Evolutionary conservation across 176 grass and related monocot species (phyloP).

Genomic region (Poa pratensis): DNA sequence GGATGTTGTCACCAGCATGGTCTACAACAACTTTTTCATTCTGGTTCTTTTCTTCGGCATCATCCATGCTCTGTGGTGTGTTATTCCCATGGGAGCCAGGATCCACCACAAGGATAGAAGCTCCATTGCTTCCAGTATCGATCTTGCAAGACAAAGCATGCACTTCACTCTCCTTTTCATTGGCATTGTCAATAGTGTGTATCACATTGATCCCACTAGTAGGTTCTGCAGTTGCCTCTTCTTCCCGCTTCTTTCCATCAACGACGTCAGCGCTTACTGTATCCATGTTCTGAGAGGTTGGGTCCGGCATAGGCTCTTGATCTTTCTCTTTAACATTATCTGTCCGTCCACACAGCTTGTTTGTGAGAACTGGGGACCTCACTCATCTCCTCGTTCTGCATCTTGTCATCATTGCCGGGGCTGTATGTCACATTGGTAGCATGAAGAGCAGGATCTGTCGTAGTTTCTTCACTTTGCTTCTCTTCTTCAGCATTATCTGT

Average conservation of each 20-base stretch:
- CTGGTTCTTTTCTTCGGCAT: neutral
- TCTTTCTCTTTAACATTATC: constrained; percentile 30
- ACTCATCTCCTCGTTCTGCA: neutral
- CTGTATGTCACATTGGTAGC: constrained; percentile 15
- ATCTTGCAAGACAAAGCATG: neutral
- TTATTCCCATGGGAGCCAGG: constrained; percentile 7
- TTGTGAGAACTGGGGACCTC: constrained; percentile 18
- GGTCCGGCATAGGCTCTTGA: neutral
- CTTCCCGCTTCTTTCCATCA: constrained; percentile 4
- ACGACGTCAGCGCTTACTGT: neutral
- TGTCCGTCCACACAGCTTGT: neutral
- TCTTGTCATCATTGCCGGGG: neutral
- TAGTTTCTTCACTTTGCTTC: constrained; percentile 40
- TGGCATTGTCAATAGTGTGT: neutral
- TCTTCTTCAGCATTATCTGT: constrained; percentile 38
- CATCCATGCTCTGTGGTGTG: neutral
- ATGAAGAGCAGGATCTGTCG: neutral
- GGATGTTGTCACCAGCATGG: neutral
- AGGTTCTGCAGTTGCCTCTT: neutral
- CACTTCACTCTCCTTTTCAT: constrained; percentile 8
- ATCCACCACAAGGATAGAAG: neutral
- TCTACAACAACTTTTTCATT: neutral
- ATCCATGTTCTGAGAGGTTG: neutral
- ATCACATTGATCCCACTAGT: neutral
- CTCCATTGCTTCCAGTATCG: neutral